Conservation (phyloP, 1,139 yeast species). For the Zhuliangozyma parablackwelliae region DNA sequence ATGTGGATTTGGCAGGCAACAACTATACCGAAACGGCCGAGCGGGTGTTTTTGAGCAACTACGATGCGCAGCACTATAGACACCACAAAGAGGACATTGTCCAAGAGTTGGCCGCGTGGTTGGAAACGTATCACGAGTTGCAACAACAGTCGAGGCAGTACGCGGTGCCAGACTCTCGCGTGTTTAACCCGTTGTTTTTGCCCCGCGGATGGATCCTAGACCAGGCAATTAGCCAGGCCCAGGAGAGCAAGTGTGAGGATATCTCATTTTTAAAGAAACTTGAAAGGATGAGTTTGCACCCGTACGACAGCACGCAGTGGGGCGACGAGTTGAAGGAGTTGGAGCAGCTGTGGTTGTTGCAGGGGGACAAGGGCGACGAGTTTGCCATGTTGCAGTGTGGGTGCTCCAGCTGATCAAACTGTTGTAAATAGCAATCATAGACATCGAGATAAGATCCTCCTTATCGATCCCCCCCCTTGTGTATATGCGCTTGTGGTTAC, state of each 20-base stretch:
- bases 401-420: constrained; percentile 46
- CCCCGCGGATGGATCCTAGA: constrained; percentile 87
- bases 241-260: constrained; percentile 33
- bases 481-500: no score
- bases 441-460: no score
- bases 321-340: constrained; percentile 56
- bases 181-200: constrained; percentile 70
- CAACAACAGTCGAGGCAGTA: constrained; percentile 24
- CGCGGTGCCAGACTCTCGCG: constrained; percentile 35
- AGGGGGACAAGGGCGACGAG: constrained; percentile 41
- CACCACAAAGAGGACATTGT: constrained; percentile 30
- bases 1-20: constrained; percentile 18
- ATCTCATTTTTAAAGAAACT: constrained; percentile 46
- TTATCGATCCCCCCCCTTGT: no score
- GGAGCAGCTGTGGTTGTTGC: constrained; percentile 51
- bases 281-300: constrained; percentile 58
- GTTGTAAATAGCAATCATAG: no score
- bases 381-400: constrained; percentile 60
- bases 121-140: constrained; percentile 33
- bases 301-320: constrained; percentile 59
- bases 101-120: constrained; percentile 34
- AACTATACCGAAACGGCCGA: constrained; percentile 23
- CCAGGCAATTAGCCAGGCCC: constrained; percentile 61
- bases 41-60: constrained; percentile 16
- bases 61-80: constrained; percentile 16